phyloP scores from a whole-genome alignment of 306 rosid genomes.

The Prunus padus region DNA sequence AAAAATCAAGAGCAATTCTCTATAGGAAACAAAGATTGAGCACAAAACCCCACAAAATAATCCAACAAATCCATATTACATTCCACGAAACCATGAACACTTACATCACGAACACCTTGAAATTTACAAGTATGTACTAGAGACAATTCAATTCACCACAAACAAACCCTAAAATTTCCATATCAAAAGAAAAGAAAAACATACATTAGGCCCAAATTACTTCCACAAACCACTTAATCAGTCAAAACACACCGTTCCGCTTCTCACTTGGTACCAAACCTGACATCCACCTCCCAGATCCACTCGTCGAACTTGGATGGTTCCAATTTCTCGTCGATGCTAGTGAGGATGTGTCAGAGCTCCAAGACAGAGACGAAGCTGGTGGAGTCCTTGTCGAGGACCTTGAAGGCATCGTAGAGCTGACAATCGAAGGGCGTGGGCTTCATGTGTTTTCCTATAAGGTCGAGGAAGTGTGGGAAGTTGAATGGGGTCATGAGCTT shows the following conservation, averaged over 20 bases:
- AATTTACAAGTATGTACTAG: constrained; percentile 22
- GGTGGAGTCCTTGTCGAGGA: too few species aligned
- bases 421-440: constrained; percentile 94
- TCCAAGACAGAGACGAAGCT: constrained; percentile 59
- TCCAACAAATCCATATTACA: constrained; percentile 11
- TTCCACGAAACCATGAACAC: constrained; percentile 33
- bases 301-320: constrained; percentile 83
- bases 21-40: not conserved
- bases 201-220: constrained; percentile 30
- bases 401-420: not conserved
- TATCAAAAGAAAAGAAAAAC: not conserved
- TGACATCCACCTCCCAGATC: constrained; percentile 96
- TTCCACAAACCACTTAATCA: constrained; percentile 20
- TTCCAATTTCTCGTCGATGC: too few species aligned
- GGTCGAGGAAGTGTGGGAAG: constrained; percentile 75
- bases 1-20: not conserved
- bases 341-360: too few species aligned
- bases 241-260: constrained; percentile 9
- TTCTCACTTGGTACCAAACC: constrained; percentile 78
- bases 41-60: not conserved
- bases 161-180: constrained; percentile 15
- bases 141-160: constrained; percentile 24
- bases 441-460: constrained; percentile 94
- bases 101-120: not conserved
- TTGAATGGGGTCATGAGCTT: constrained; percentile 76